Evolutionary conservation across 2,329 filamentous ascomycete genomes (phyloP).

Genomic region (Penicillium crustosum): DNA sequence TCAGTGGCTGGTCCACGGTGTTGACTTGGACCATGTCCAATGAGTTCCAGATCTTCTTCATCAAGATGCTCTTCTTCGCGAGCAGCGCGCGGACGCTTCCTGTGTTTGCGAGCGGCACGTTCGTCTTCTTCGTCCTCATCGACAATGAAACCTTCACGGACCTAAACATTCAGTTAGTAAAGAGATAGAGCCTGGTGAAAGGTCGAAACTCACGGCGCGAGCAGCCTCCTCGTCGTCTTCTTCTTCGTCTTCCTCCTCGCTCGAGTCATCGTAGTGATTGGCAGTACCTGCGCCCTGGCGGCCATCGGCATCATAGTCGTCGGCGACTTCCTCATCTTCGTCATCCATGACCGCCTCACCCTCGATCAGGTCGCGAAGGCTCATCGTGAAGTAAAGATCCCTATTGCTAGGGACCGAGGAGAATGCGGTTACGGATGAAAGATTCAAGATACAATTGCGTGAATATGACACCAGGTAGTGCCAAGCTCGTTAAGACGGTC

Average conservation of each 20-base stretch:
- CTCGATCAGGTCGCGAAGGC: conserved; percentile 69
- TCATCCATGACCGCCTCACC: conserved; percentile 84
- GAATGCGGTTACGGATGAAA: conserved; percentile 5
- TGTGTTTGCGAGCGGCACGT: conserved; percentile 61
- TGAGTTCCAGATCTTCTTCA: conserved; percentile 93
- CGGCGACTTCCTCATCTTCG: conserved; percentile 79
- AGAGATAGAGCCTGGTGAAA: background rate
- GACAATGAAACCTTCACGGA: conserved; percentile 93
- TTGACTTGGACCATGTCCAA: conserved; percentile 74
- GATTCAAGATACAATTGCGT: conserved; percentile 8
- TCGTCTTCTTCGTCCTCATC: conserved; percentile 83
- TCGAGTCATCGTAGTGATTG: conserved; percentile 71
- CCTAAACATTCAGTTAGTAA: conserved; percentile 51
- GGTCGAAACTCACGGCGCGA: conserved; percentile 59
- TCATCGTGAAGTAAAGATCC: conserved; percentile 51
- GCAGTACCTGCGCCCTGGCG: conserved; percentile 42
- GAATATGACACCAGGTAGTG: conserved; percentile 11
- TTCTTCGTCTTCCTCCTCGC: conserved; percentile 88
- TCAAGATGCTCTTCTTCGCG: conserved; percentile 83
- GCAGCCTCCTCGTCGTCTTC: conserved; percentile 88
- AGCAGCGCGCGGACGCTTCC: conserved; percentile 69
- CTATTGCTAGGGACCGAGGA: conserved; percentile 14
- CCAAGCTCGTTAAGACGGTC: conserved; percentile 9
- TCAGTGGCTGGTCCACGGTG: conserved; percentile 67
- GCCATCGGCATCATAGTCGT: conserved; percentile 64